Percentiles rank a stretch among this genome's conserved stretches.
These are phyloP conservation scores for Striga asiatica DNA, from an alignment of 257 asterid genomes.

Conservation along the genomic window DNA sequence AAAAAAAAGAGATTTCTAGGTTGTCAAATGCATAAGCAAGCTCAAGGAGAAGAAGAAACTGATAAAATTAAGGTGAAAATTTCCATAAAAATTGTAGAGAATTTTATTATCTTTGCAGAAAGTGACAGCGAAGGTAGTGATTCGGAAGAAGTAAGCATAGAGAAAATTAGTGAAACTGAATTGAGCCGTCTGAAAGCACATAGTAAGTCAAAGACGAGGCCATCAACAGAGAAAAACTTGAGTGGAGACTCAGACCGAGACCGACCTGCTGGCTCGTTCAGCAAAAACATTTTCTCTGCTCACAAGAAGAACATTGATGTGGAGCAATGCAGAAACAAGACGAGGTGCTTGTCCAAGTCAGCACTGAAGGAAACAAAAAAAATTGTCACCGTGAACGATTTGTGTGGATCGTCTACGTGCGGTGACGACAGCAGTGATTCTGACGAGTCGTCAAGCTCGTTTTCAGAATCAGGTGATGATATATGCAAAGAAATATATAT, in stretches of 20 bases:
- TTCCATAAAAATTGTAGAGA: too few species aligned
- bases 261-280: too few species aligned
- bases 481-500: too few species aligned
- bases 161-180: conserved; percentile 3
- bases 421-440: neutral
- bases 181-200: neutral
- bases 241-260: too few species aligned
- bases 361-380: too few species aligned
- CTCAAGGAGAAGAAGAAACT: neutral
- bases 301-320: too few species aligned
- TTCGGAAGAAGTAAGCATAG: neutral
- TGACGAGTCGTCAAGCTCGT: conserved; percentile 7
- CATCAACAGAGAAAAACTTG: neutral
- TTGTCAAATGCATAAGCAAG: neutral
- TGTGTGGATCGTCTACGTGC: neutral
- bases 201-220: conserved; percentile 7
- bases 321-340: too few species aligned
- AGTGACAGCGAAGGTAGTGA: neutral
- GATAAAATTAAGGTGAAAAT: neutral
- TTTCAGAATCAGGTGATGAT: conserved; percentile 13
- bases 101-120: conserved; percentile 2
- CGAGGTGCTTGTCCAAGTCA: too few species aligned
- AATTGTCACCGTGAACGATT: too few species aligned
- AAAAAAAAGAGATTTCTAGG: neutral
- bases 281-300: too few species aligned